Conservation (phyloP, 768 basidiomycete species). For the Neoboletus magnificus region DNA sequence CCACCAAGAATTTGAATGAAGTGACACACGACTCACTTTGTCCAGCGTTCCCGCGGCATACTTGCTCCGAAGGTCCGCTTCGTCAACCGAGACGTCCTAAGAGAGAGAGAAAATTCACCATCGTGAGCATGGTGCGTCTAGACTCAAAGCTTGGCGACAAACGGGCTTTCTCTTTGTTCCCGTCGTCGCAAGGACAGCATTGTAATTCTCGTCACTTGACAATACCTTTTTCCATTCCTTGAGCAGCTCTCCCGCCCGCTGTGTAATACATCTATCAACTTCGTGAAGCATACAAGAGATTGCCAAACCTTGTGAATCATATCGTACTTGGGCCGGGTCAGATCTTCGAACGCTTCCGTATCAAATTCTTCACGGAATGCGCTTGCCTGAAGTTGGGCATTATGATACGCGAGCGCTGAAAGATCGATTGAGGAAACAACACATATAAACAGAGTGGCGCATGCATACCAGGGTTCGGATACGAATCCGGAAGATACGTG, state of each 20-base stretch:
- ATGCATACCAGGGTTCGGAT: constrained; percentile 83
- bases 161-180: constrained; percentile 75
- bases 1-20: not conserved
- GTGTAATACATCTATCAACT: not conserved
- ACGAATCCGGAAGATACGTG: constrained; percentile 82
- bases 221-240: constrained; percentile 68
- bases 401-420: constrained; percentile 72
- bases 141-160: constrained; percentile 25
- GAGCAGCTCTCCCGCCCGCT: constrained; percentile 71
- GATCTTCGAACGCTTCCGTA: constrained; percentile 71
- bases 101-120: not conserved
- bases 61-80: constrained; percentile 69
- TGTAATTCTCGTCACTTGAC: constrained; percentile 60
- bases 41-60: constrained; percentile 55
- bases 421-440: not conserved
- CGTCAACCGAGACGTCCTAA: constrained; percentile 62
- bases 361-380: constrained; percentile 93
- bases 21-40: constrained; percentile 51
- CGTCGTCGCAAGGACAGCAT: constrained; percentile 42
- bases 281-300: not conserved
- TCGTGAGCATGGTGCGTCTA: not conserved
- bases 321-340: constrained; percentile 72
- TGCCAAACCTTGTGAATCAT: constrained; percentile 71
- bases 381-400: constrained; percentile 85
- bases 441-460: not conserved